A percentile compares a stretch with the other conserved stretches of the same genome.
Evolutionary conservation across 2,329 filamentous ascomycete genomes (phyloP).

Genomic region (Stachybotrys elegans): DNA sequence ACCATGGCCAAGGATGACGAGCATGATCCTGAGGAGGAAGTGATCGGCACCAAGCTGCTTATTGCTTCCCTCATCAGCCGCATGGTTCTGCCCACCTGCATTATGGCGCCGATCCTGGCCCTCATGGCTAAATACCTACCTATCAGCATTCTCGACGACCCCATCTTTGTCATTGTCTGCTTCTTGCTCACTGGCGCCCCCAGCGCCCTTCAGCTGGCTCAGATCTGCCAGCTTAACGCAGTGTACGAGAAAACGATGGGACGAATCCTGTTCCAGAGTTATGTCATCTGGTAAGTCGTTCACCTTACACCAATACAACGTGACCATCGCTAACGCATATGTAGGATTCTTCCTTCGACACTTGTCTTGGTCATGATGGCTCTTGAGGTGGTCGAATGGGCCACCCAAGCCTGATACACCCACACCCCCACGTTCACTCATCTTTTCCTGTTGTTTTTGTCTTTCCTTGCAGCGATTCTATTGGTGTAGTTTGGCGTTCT

Average conservation of each 20-base stretch:
- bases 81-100: constrained; percentile 85
- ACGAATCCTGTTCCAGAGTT: constrained; percentile 85
- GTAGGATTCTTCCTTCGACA: constrained; percentile 87
- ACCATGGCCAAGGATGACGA: constrained; percentile 66
- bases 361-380: constrained; percentile 86
- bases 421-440: no score
- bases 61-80: constrained; percentile 80
- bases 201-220: constrained; percentile 87
- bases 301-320: constrained; percentile 9
- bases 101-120: constrained; percentile 89
- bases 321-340: constrained; percentile 19
- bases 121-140: constrained; percentile 85
- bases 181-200: constrained; percentile 94
- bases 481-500: no score
- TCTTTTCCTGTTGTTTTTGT: background rate
- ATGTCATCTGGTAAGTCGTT: constrained; percentile 69
- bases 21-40: constrained; percentile 64
- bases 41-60: constrained; percentile 69
- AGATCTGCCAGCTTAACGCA: constrained; percentile 97
- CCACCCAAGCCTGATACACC: constrained; percentile 31
- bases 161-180: constrained; percentile 96
- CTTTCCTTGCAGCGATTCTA: constrained; percentile 4
- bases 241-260: constrained; percentile 96
- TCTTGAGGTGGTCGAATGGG: constrained; percentile 90
- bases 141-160: constrained; percentile 91